These are phyloP conservation scores for Crucihimalaya himalaica DNA, from an alignment of 345 rosid species.

Conservation along the genomic window DNA sequence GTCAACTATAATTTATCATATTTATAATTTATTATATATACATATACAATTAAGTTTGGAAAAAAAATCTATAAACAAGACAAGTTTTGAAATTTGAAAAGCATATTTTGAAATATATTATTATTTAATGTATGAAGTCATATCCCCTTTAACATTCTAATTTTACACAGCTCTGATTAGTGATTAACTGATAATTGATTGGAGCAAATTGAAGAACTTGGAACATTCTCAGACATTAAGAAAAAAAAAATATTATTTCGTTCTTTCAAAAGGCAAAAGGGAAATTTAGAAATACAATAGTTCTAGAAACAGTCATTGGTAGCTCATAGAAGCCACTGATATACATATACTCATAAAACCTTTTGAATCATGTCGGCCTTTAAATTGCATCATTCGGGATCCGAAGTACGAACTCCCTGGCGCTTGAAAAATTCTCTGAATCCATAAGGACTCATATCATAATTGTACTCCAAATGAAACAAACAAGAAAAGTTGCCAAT, in stretches of 20 bases:
- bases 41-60: too few species aligned
- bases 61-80: too few species aligned
- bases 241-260: background rate
- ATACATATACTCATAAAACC: slow-evolving; percentile 18
- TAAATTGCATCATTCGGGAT: slow-evolving; percentile 38
- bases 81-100: too few species aligned
- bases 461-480: slow-evolving; percentile 59
- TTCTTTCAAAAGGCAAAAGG: slow-evolving; percentile 6
- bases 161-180: background rate
- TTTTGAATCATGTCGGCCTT: background rate
- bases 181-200: background rate
- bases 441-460: slow-evolving; percentile 79
- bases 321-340: slow-evolving; percentile 12
- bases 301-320: background rate
- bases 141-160: background rate
- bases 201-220: slow-evolving; percentile 7
- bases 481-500: slow-evolving; percentile 5
- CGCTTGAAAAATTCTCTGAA: slow-evolving; percentile 95
- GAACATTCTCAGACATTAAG: slow-evolving; percentile 4
- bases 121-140: too few species aligned
- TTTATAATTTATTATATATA: too few species aligned
- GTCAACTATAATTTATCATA: too few species aligned
- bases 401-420: slow-evolving; percentile 51
- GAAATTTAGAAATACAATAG: background rate
- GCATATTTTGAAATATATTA: too few species aligned